Conservation (phyloP, 306 rosid species). For the Fagus crenata region DNA sequence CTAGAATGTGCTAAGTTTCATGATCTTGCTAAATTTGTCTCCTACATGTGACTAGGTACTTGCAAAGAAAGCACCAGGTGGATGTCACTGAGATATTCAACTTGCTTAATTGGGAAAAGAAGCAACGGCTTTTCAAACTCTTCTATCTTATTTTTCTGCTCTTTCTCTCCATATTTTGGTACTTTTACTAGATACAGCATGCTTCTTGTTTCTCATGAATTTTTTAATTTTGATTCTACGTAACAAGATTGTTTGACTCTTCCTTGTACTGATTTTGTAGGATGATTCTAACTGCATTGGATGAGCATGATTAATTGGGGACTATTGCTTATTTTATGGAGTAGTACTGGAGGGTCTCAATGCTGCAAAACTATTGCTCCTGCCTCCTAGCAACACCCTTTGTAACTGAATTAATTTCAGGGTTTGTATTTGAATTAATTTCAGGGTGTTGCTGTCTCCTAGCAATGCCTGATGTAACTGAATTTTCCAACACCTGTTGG, state of each 20-base stretch:
- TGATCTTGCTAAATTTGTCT: conserved; percentile 18
- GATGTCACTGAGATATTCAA: conserved; percentile 98
- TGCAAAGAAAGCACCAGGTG: conserved; percentile 54
- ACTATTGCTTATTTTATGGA: conserved; percentile 30
- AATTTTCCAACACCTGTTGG: background rate
- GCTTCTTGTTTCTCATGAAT: conserved; percentile 3
- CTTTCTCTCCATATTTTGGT: conserved; percentile 91
- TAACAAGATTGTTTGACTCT: conserved; percentile 23
- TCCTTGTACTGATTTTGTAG: conserved; percentile 40
- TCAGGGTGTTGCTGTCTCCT: too few species aligned
- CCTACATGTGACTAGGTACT: conserved; percentile 52
- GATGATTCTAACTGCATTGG: conserved; percentile 77
- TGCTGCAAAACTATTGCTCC: conserved; percentile 18
- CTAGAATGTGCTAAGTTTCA: conserved; percentile 12
- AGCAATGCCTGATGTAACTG: too few species aligned
- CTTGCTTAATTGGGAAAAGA: conserved; percentile 78
- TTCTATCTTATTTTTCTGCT: conserved; percentile 67
- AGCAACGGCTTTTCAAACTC: conserved; percentile 84
- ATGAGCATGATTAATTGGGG: conserved; percentile 44
- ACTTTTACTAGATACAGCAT: conserved; percentile 27
- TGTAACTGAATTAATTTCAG: background rate
- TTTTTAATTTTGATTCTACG: conserved; percentile 1
- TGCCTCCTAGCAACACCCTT: conserved; percentile 1
- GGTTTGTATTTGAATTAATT: background rate
- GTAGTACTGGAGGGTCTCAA: conserved; percentile 17